Base-by-base conservation (phyloP, 1,139 yeast species). In the Suhomyces maxii region DNA sequence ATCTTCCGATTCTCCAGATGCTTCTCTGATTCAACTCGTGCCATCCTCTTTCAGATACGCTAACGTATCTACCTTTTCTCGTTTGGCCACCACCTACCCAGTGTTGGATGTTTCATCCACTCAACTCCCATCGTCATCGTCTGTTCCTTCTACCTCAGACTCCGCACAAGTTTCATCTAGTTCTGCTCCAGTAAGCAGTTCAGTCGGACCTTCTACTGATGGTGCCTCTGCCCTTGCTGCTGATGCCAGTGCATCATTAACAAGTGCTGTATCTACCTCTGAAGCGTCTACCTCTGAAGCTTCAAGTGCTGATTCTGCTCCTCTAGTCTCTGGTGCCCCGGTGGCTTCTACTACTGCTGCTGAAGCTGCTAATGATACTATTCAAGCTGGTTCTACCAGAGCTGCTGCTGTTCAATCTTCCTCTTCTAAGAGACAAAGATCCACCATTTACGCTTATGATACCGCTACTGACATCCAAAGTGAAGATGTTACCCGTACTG, bases 401-500 rank as follows among this genome's bases (percentile, higher is more conserved):
- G 33, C 56, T 12, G 39, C 54, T 39, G 35, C 40, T 10, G 7
- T 14, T 11, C 38, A 25, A 14, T 31, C 41, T 10, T 13, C 10
- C 30, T 38, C 53, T 26, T 49, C 58, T 32, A 41, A 46, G 8
- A 57, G 51, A 49, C 48, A 30, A 12, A 53, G 53, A 41, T 47
- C 63, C 11, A 68, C 72, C 36, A 52, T 61, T 41, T 68, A 66
- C 52, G 69, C 60, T 36, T 55, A 56, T 41, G 72, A 63, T 41
- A 68, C 73, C 34, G 69, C 60, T 23, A 56, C 64, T 32, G 61
- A 59, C 40, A 53, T 57, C 34, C 60, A 56, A 32, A 41, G 53
- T 6, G 53, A 58, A 39, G 59, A 64, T 41, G 64, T 64, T 32
- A 65, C 74, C 25, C 60, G 55, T 43, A 74, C 79, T 28, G 63